phyloP scores from a whole-genome alignment of 2,329 filamentous ascomycete genomes.

The Mycosphaerella sp. region DNA sequence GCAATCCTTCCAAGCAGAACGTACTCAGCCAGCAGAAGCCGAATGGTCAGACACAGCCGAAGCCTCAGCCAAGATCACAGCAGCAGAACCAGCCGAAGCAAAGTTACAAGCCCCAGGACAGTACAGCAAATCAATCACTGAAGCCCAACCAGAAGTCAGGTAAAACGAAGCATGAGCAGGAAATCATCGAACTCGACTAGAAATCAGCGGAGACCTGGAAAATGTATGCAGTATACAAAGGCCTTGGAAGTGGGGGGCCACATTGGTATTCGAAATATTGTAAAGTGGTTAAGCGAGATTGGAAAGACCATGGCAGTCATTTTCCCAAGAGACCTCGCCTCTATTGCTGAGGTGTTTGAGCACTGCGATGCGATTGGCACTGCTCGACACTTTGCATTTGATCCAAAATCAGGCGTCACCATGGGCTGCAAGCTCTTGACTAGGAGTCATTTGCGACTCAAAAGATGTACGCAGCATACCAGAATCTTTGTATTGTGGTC shows the following conservation, averaged over 20 bases:
- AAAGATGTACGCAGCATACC: no score
- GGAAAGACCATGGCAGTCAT: no score
- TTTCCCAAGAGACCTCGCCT: no score
- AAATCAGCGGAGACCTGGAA: background rate
- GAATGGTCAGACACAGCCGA: constrained; percentile 2
- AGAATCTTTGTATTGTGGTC: no score
- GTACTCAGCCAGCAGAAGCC: constrained; percentile 9
- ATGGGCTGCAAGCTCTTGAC: no score
- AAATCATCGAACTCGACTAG: constrained; percentile 30
- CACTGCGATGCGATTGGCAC: no score
- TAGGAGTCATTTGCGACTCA: no score
- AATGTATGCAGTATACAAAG: background rate
- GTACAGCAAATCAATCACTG: background rate
- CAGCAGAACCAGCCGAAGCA: background rate
- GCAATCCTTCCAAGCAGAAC: background rate
- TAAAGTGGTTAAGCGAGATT: no score
- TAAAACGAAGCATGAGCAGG: constrained; percentile 23
- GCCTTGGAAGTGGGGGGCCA: background rate
- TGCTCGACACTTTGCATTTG: no score
- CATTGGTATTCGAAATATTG: no score
- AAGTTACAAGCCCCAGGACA: background rate
- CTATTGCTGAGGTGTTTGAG: no score
- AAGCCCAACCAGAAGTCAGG: constrained; percentile 5
- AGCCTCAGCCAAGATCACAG: background rate
- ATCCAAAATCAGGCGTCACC: no score